Evolutionary conservation across 495 filamentous ascomycete genomes (phyloP).

Genomic region (Chlorociboria aeruginascens): DNA sequence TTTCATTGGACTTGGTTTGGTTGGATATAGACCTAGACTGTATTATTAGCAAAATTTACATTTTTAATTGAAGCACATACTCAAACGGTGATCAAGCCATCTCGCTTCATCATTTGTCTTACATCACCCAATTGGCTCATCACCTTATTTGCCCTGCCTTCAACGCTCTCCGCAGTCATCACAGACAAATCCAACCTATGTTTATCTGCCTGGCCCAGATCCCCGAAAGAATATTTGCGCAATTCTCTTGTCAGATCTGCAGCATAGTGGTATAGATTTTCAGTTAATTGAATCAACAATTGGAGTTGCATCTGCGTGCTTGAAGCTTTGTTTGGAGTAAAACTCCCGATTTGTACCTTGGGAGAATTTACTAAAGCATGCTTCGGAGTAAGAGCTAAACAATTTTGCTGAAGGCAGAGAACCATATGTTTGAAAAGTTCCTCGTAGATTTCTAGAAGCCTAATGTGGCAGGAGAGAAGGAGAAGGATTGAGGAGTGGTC

Average conservation of each 20-base stretch:
- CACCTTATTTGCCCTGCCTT: neutral
- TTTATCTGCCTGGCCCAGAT: neutral
- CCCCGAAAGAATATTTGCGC: neutral
- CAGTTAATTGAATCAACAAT: conserved; percentile 18
- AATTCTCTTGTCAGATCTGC: conserved; percentile 4
- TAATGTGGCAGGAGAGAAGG: conserved; percentile 22
- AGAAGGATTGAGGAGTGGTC: conserved; percentile 12
- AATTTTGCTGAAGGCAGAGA: conserved; percentile 16
- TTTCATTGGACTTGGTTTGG: too few relatives aligned
- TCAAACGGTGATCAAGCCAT: neutral
- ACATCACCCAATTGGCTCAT: neutral
- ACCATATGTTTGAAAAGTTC: conserved; percentile 19
- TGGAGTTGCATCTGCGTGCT: conserved; percentile 24
- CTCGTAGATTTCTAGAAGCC: conserved; percentile 20
- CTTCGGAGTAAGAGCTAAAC: conserved; percentile 5
- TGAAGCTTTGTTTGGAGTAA: conserved; percentile 17
- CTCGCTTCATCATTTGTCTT: neutral
- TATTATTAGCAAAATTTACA: neutral
- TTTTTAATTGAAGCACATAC: neutral
- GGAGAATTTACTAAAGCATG: conserved; percentile 16
- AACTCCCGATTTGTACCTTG: conserved; percentile 23
- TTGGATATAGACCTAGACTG: neutral
- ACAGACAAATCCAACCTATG: neutral
- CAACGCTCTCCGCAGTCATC: conserved; percentile 10
- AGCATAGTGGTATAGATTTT: conserved; percentile 8